A percentile compares a stretch with the other conserved stretches of the same genome.
These are phyloP conservation scores for Zymoseptoria tritici DNA, from an alignment of 2,329 filamentous ascomycete species.

Conservation along the genomic window DNA sequence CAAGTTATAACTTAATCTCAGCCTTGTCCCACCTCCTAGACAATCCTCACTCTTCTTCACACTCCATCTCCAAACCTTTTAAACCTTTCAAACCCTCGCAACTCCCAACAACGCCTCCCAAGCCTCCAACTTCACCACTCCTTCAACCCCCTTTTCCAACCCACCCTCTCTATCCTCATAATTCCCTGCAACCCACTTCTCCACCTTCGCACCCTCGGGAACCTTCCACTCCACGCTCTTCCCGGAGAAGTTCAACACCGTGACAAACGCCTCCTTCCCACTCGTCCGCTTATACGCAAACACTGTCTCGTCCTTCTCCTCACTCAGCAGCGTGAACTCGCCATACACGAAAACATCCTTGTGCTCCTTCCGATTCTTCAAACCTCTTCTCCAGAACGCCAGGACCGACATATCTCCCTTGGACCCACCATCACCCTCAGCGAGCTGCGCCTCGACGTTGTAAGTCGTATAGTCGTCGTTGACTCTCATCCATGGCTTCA, in stretches of 20 bases:
- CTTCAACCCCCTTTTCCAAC: slow-evolving; percentile 21
- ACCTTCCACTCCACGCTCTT: slow-evolving; percentile 28
- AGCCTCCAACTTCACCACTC: slow-evolving; percentile 25
- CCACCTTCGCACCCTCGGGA: slow-evolving; percentile 25
- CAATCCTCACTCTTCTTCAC: neutral
- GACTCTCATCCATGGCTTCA: slow-evolving; percentile 51
- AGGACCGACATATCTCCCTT: slow-evolving; percentile 42
- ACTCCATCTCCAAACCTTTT: neutral
- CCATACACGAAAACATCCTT: slow-evolving; percentile 56
- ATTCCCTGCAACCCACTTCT: slow-evolving; percentile 31
- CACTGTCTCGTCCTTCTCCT: slow-evolving; percentile 44
- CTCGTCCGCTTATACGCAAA: slow-evolving; percentile 41
- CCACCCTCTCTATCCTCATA: slow-evolving; percentile 20
- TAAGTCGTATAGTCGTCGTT: slow-evolving; percentile 47
- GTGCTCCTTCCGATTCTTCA: slow-evolving; percentile 49
- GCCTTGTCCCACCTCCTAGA: neutral
- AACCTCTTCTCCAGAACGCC: slow-evolving; percentile 53
- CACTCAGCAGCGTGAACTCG: slow-evolving; percentile 46
- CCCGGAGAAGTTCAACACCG: slow-evolving; percentile 31
- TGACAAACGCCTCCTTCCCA: slow-evolving; percentile 25
- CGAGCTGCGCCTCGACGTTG: slow-evolving; percentile 51
- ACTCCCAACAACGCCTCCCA: slow-evolving; percentile 30
- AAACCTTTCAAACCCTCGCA: neutral
- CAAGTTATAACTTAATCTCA: neutral
- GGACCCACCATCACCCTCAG: slow-evolving; percentile 6